Base-by-base conservation (phyloP, 768 basidiomycete species). In the Pleurotus ostreatus region DNA sequence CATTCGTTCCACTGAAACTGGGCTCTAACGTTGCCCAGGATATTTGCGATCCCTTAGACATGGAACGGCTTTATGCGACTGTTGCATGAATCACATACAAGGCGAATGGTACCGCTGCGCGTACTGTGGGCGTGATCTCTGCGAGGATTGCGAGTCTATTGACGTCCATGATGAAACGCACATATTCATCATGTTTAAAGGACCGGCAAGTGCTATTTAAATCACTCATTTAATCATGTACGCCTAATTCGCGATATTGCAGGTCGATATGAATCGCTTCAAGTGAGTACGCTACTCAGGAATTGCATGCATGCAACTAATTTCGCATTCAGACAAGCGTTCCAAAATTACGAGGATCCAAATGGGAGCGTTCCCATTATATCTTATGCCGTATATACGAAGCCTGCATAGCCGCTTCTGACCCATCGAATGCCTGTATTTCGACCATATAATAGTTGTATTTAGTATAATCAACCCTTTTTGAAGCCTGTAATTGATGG, bases 61-160 rank as follows among this genome's bases (percentile, higher is more conserved):
- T 66, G 64, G 74, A 3, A 73, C 80, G 18, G 89, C 93, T 5
- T 69, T 93, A 5, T 98, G 95, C 62, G 95, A 98, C 71, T 82
- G 86, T 45, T 95, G 95, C 68, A 83, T 93, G 76, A 80, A 78
- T 22, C 80, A 78, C 49, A 95, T 97, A 54, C 72, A 76, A n/a
- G 95, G 95, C 13, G 82, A 84, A 61, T 98, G 95, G 95, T 89
- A 86, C 70, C 82, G 89, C 61, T 98, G 95, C 64, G 92, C 84
- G 3, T 92, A 93, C 65, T 97, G 94, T 65, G 78, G 79, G 5
- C 85, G 82, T 61, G 95, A 98, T 66, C 73, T 96, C n/a, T 97
- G 95, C 70, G 84, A 84, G 41, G 79, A 79, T 26, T 96, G 94
- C 63, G 89, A 94, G 68, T 77, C 73, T 46, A 72, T 89, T 23